These are phyloP conservation scores for Leishmania major DNA, from an alignment of 208 protist species.

Conservation along the genomic window DNA sequence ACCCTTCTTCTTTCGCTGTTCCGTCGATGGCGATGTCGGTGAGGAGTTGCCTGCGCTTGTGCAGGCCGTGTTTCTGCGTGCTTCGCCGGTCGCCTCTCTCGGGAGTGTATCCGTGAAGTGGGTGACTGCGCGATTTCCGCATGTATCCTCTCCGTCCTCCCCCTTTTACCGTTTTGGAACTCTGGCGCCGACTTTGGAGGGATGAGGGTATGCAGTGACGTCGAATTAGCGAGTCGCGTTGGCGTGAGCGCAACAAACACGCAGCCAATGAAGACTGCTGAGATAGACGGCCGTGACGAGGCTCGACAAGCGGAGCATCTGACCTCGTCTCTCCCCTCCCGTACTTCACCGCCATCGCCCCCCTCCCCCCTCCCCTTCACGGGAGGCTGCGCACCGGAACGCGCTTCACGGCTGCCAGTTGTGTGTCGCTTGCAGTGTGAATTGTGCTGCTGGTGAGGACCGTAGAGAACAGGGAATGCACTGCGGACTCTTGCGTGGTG, in stretches of 20 bases:
- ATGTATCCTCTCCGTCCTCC: neutral
- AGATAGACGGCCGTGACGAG: neutral
- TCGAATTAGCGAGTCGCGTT: neutral
- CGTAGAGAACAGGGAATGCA: neutral
- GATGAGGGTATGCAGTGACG: neutral
- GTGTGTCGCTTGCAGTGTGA: neutral
- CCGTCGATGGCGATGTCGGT: neutral
- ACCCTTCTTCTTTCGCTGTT: neutral
- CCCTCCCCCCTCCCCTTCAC: neutral
- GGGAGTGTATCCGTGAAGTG: neutral
- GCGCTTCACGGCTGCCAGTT: neutral
- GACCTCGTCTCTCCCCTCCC: neutral
- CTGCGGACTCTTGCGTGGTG: neutral
- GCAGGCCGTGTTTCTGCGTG: neutral
- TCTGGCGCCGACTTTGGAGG: neutral
- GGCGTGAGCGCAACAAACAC: neutral
- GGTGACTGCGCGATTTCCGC: neutral
- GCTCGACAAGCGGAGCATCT: neutral
- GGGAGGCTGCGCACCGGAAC: neutral
- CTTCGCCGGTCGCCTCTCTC: neutral
- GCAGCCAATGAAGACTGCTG: neutral
- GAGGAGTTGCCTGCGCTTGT: neutral
- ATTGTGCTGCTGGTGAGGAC: neutral
- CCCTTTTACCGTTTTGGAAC: neutral
- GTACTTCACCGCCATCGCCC: neutral